Conservation (phyloP, 306 rosid species). For the Psophocarpus tetragonolobus region DNA sequence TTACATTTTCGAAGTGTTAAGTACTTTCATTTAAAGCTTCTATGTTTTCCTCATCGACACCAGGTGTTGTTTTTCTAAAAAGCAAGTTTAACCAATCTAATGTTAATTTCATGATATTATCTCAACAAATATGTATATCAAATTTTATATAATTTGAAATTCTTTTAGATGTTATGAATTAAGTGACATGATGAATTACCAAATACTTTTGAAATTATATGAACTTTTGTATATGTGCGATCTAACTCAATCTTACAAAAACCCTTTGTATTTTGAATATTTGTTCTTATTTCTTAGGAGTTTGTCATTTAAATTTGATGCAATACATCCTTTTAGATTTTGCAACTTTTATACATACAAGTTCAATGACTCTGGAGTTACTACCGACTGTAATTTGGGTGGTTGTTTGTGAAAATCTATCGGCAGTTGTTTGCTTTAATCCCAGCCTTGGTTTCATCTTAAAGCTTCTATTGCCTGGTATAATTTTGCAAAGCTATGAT, state of each 20-base stretch:
- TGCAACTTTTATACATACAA: slow-evolving; percentile 6
- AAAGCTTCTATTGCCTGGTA: background rate
- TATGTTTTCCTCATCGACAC: background rate
- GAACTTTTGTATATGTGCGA: no score
- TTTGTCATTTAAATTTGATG: background rate
- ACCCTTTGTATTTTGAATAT: background rate
- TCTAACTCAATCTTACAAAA: background rate
- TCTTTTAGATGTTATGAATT: no score
- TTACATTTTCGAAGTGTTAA: background rate
- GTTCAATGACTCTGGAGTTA: background rate
- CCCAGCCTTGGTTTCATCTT: background rate
- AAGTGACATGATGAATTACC: no score
- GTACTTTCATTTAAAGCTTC: background rate
- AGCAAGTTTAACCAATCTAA: no score
- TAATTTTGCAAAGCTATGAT: background rate
- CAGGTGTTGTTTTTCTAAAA: no score
- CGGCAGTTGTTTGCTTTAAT: background rate
- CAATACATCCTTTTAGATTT: background rate
- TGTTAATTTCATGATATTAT: no score
- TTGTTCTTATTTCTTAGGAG: background rate
- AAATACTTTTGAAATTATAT: no score
- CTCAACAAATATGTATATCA: no score
- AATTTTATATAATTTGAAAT: no score
- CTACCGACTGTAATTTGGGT: background rate
- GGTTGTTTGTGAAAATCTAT: background rate